A percentile compares a stretch with the other conserved stretches of the same genome.
Conservation (phyloP, 257 asterid genomes). For the Petunia axillaris region DNA sequence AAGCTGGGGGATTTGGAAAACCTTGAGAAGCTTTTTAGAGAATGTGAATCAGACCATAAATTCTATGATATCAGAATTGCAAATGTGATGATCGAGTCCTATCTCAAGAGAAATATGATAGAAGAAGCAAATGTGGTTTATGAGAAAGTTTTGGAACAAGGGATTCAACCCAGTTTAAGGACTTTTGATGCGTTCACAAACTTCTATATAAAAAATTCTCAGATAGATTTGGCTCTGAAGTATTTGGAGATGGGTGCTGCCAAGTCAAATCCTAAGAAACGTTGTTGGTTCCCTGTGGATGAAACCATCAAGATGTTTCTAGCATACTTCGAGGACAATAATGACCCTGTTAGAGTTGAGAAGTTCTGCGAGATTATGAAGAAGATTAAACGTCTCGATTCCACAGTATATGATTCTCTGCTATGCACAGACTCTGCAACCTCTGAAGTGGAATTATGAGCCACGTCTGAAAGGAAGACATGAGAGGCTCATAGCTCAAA, state of each 20-base stretch:
- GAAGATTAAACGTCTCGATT: constrained; percentile 47
- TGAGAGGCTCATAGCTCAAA: background rate
- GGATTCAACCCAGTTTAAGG: constrained; percentile 46
- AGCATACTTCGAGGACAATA: constrained; percentile 49
- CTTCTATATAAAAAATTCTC: constrained; percentile 46
- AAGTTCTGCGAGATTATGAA: constrained; percentile 62
- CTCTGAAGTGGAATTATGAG: constrained; percentile 22
- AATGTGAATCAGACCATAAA: constrained; percentile 58
- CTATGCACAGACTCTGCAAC: constrained; percentile 34
- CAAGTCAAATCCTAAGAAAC: constrained; percentile 34
- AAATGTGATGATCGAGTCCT: constrained; percentile 66
- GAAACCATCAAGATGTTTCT: constrained; percentile 56
- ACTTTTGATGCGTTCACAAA: constrained; percentile 46
- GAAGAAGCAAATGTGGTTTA: constrained; percentile 60
- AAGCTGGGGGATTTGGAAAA: constrained; percentile 54
- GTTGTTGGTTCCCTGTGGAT: constrained; percentile 52
- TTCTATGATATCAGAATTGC: constrained; percentile 56
- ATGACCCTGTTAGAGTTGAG: constrained; percentile 48
- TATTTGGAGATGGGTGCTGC: constrained; percentile 61
- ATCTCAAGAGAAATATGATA: constrained; percentile 53
- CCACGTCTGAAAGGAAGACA: background rate
- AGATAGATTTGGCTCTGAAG: constrained; percentile 63
- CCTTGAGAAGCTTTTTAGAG: constrained; percentile 53
- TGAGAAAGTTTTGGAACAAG: constrained; percentile 39
- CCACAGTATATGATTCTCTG: constrained; percentile 39